Evolutionary conservation across 768 basidiomycete species (phyloP), one percentile per base, ranked within the genome.

Genomic region (Pulveroboletus sp.): DNA sequence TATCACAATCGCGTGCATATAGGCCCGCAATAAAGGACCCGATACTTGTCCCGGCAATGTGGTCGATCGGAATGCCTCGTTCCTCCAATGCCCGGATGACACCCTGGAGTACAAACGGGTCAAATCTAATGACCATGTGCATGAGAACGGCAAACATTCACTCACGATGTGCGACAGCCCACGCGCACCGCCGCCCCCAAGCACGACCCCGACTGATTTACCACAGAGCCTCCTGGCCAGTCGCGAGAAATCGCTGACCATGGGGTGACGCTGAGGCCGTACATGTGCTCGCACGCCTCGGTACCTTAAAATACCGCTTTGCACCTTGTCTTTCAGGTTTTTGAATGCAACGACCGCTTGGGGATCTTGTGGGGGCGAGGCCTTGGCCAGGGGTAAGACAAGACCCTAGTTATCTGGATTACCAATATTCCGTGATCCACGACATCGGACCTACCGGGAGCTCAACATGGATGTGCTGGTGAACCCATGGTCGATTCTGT

Each of bases 121-220:
- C 52, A 47, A 39, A 18, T 39, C 39, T 5, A 21, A 21, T 21
- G 2, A 5, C 41, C 37, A 50, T 57, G 43, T 26, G 48, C 47
- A 45, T 58, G 51, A 49, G 39, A 52, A 43, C 40, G 28, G 24
- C 7, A 21, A 41, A 26, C 49, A 47, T 74, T 69, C 44, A 60
- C 75, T 44, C 54, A 82, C 80, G 39, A 89, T 68, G 63, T 89
- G 86, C 0, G 84, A 79, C 39, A 88, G 74, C n/a, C 86, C 96
- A 37, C 96, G 79, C 14, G 94, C 96, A 15, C 96, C 96, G n/a
- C 96, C 96, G 6, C 96, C 96, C 17, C 96, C 96, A 2, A 99
- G 78, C 7, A 98, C 93, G 39, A 99, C 72, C 1, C 94, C 96
- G 51, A 98, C 88, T 8, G 89, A 91, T 60, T 85, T 89, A 12